Conservation (phyloP, 1,284 basidiomycete species). For the Afroboletus lepidellus region DNA sequence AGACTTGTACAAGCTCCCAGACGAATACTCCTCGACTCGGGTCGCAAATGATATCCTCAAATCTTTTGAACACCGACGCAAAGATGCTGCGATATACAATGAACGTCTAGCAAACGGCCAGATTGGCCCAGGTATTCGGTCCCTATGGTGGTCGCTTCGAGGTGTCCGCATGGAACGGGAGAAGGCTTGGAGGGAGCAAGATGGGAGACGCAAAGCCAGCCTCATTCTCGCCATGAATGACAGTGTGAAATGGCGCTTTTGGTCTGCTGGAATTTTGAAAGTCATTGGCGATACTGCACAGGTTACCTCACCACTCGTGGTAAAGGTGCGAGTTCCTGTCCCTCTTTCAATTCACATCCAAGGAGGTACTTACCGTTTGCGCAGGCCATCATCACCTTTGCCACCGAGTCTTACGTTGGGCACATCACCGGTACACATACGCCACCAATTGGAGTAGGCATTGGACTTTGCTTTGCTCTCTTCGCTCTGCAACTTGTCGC, state of each 20-base stretch:
- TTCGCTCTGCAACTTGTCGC: slow-evolving; percentile 68
- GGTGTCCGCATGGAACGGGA: slow-evolving; percentile 55
- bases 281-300: slow-evolving; percentile 70
- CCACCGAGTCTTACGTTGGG: slow-evolving; percentile 59
- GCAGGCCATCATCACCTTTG: slow-evolving; percentile 77
- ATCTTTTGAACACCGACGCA: slow-evolving; percentile 64
- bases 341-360: background rate
- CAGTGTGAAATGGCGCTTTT: slow-evolving; percentile 80
- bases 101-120: slow-evolving; percentile 61
- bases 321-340: slow-evolving; percentile 55
- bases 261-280: slow-evolving; percentile 78
- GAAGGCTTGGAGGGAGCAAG: slow-evolving; percentile 61
- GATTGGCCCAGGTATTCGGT: slow-evolving; percentile 53
- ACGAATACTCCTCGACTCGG: slow-evolving; percentile 52
- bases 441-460: slow-evolving; percentile 67
- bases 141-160: slow-evolving; percentile 60
- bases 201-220: slow-evolving; percentile 66
- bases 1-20: slow-evolving; percentile 84
- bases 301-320: slow-evolving; percentile 75
- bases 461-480: slow-evolving; percentile 74
- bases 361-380: slow-evolving; percentile 2
- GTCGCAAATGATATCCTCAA: slow-evolving; percentile 64
- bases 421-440: slow-evolving; percentile 44
- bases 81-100: slow-evolving; percentile 71
- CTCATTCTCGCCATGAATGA: slow-evolving; percentile 79